Evolutionary conservation across 2,329 filamentous ascomycete species (phyloP), one percentile per base, ranked within the genome.

Genomic region (Penicillium olsonii): DNA sequence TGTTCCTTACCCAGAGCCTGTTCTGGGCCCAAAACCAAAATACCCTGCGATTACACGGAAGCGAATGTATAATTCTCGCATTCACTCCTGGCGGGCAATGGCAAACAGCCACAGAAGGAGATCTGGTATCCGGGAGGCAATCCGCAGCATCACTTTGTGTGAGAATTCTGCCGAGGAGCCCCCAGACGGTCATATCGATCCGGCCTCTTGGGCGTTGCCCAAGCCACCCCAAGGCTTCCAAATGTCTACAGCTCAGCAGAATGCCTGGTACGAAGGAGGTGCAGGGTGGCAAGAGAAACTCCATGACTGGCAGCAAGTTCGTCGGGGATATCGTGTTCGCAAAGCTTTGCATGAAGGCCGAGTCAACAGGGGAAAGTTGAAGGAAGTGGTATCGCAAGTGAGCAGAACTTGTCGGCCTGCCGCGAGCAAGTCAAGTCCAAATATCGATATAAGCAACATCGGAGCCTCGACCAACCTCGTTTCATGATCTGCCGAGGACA

Each of bases 261-360:
- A 66, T n/a, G 60, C 61, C 5, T 73, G 68, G 56, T 75, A 72
- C 40, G 69, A 73, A 48, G 69, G 70, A 42, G 66, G 66, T 9
- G 55, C 62, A 6, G 72, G 70, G 7, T 73, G 69, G 68, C 67
- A 69, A 54, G 70, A 74, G 50, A 72, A 56, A 24, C 52, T 73
- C 1, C 59, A 66, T 7, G 67, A 73, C 35, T 75, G 72, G 72
- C 66, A 72, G 52, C 63, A 59, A 19, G 61, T 73, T 19, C 58
- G 55, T 7, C 57, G 62, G 15, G 65, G 64, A 8, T 73, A 74
- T 55, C 68, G 68, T 26, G 50, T 69, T n/a, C 66, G 56, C n/a
- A 72, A 68, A 50, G 55, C 50, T 15, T 48, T 71, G 29, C 54
- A 65, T 44, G 69, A 73, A 56, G 71, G 69, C 17, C 65, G 59